Percentiles rank a stretch among this genome's conserved stretches.
Evolutionary conservation across 257 asterid genomes (phyloP).

Genomic region (Nicotiana tomentosiformis): DNA sequence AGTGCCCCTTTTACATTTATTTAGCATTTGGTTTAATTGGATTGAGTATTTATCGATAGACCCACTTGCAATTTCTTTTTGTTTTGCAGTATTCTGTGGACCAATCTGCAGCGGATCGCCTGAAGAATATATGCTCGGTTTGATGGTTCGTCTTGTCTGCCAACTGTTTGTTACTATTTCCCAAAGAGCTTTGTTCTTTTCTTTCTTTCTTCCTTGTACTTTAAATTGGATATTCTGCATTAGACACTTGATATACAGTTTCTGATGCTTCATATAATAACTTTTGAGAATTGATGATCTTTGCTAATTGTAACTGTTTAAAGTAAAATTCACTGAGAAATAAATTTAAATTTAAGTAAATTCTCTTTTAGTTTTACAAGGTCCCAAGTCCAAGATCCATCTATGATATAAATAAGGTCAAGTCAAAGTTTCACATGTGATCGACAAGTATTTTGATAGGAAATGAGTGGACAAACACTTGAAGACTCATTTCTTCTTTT

Average conservation of each 20-base stretch:
- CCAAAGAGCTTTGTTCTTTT: constrained; percentile 17
- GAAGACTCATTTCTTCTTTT: not conserved
- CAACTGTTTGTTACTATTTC: constrained; percentile 45
- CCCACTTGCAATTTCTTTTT: not conserved
- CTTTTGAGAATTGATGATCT: constrained; percentile 1
- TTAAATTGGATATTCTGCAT: not conserved
- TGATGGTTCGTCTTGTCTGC: constrained; percentile 31
- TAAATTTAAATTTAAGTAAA: not conserved
- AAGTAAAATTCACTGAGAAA: not conserved
- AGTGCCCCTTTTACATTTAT: not conserved
- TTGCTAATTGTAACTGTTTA: not conserved
- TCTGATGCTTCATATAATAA: not conserved
- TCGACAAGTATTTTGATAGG: not conserved
- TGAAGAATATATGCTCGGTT: constrained; percentile 48
- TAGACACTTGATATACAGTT: not conserved
- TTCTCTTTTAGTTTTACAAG: not conserved
- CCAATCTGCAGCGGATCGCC: constrained; percentile 62
- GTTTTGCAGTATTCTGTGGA: constrained; percentile 65
- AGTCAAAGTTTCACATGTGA: not conserved
- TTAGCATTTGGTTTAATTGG: not conserved
- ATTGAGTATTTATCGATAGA: not conserved
- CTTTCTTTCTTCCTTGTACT: constrained; percentile 10
- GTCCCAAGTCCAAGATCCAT: not conserved
- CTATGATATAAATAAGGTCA: not conserved
- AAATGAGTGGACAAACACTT: not conserved